A percentile compares a stretch with the other conserved stretches of the same genome.
These are phyloP conservation scores for Rhizopogon rudus DNA, from an alignment of 768 basidiomycete species.

Conservation along the genomic window DNA sequence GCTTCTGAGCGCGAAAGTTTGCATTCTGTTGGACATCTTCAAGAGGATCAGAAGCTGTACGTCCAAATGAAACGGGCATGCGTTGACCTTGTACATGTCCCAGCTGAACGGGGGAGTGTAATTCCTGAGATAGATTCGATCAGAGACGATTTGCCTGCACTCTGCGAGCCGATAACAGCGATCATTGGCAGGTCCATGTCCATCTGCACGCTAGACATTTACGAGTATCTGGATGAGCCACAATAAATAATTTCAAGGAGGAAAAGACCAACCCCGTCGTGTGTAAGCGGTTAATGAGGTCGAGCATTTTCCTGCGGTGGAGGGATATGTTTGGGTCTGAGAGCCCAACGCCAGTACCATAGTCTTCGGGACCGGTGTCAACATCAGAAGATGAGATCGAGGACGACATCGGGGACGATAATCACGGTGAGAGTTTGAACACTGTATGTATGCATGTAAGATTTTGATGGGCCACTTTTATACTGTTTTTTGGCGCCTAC, in stretches of 20 bases:
- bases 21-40: conserved; percentile 56
- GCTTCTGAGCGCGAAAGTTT: conserved; percentile 36
- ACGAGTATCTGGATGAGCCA: background rate
- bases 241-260: background rate
- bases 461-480: background rate
- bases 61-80: background rate
- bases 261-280: conserved; percentile 47
- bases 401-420: background rate
- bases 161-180: conserved; percentile 68
- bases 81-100: conserved; percentile 67
- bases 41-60: background rate
- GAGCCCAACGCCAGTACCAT: conserved; percentile 40
- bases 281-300: conserved; percentile 55
- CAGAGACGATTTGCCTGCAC: conserved; percentile 72
- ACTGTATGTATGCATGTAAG: too few species aligned
- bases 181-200: conserved; percentile 74
- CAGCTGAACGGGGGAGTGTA: conserved; percentile 63
- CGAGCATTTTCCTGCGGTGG: conserved; percentile 46
- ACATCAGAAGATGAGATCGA: background rate
- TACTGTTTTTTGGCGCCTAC: background rate
- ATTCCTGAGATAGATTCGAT: conserved; percentile 77
- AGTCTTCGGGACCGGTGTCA: background rate
- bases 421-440: background rate
- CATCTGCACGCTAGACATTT: conserved; percentile 48
- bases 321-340: conserved; percentile 40